Conservation (phyloP, 177 flowering plant genomes). For the Vitis hybrid region DNA sequence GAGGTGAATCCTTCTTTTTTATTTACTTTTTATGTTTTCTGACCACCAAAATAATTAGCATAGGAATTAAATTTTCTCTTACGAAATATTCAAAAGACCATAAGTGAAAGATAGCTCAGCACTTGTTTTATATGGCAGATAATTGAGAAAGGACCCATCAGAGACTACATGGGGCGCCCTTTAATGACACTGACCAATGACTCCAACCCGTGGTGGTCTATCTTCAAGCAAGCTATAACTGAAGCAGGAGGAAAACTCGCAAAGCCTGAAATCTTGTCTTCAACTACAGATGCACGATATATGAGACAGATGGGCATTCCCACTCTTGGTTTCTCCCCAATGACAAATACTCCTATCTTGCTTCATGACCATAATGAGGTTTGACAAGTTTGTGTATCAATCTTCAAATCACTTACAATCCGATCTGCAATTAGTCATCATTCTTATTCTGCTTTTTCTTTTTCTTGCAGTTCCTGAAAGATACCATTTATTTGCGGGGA, state of each 20-base stretch:
- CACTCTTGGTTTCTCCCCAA: slow-evolving; percentile 90
- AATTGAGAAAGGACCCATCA: slow-evolving; percentile 58
- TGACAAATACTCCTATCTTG: slow-evolving; percentile 84
- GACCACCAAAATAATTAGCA: no score
- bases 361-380: slow-evolving; percentile 98
- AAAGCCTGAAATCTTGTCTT: slow-evolving; percentile 88
- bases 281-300: slow-evolving; percentile 92
- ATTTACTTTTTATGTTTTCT: no score
- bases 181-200: slow-evolving; percentile 70
- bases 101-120: not conserved
- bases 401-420: not conserved
- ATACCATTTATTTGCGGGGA: slow-evolving; percentile 63
- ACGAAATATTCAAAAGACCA: no score
- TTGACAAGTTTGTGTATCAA: not conserved
- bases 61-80: no score
- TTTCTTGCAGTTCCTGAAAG: slow-evolving; percentile 67
- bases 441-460: not conserved
- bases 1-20: no score
- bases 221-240: slow-evolving; percentile 65
- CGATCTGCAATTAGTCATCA: not conserved
- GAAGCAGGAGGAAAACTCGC: slow-evolving; percentile 81
- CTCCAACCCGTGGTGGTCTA: slow-evolving; percentile 94
- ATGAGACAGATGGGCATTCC: slow-evolving; percentile 81
- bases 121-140: slow-evolving; percentile 41
- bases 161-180: slow-evolving; percentile 73